phyloP scores from a whole-genome alignment of 2,329 filamentous ascomycete species.

The Fusarium pseudoanthophilum region DNA sequence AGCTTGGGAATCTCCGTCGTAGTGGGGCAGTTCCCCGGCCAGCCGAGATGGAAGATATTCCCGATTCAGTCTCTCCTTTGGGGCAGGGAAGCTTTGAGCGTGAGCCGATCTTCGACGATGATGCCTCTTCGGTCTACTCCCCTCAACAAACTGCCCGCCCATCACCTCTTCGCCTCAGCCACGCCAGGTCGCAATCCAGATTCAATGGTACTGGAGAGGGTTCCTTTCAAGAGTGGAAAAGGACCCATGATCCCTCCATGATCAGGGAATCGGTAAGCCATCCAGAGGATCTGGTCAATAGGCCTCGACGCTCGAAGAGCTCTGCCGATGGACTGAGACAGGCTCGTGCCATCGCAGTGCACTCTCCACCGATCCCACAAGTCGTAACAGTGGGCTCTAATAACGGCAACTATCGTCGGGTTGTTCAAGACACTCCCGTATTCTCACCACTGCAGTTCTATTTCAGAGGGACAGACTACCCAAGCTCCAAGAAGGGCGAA shows the following conservation, averaged over 20 bases:
- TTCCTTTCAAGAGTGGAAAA: constrained; percentile 45
- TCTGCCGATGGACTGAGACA: constrained; percentile 40
- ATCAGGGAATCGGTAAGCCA: constrained; percentile 25
- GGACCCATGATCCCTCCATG: constrained; percentile 33
- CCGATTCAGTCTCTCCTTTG: constrained; percentile 46
- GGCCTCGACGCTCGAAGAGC: constrained; percentile 46
- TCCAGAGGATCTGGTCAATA: constrained; percentile 30
- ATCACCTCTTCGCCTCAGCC: constrained; percentile 37
- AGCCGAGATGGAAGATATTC: constrained; percentile 32
- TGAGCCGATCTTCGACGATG: constrained; percentile 24
- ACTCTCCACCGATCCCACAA: constrained; percentile 30
- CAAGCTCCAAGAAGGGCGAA: constrained; percentile 53
- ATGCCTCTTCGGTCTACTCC: constrained; percentile 43
- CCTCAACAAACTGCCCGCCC: constrained; percentile 27
- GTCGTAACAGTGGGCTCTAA: constrained; percentile 12
- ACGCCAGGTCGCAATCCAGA: constrained; percentile 34
- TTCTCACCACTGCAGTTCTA: constrained; percentile 59
- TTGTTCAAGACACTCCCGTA: constrained; percentile 34
- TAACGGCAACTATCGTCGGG: constrained; percentile 2
- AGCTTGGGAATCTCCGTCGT: constrained; percentile 29
- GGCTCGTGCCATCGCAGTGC: constrained; percentile 11
- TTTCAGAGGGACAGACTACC: constrained; percentile 53
- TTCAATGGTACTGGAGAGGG: constrained; percentile 34
- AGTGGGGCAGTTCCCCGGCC: constrained; percentile 13
- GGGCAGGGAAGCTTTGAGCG: constrained; percentile 25